Conservation (phyloP, 2,329 filamentous ascomycete genomes). For the Alternaria alternata region DNA sequence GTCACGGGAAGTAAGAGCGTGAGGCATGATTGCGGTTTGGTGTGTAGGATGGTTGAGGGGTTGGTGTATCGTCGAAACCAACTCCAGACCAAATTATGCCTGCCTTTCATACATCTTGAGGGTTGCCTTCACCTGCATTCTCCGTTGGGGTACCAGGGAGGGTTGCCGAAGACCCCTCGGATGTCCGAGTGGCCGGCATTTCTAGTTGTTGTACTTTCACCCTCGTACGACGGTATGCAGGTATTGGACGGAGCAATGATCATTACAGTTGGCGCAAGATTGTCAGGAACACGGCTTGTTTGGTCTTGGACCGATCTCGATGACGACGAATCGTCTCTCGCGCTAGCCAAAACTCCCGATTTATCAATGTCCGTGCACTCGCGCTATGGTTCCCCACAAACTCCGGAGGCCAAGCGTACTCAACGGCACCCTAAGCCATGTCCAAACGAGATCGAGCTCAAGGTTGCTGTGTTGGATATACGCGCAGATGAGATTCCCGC, state of each 20-base stretch:
- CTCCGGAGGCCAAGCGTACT: slow-evolving; percentile 34
- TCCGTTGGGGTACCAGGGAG: slow-evolving; percentile 33
- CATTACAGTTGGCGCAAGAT: slow-evolving; percentile 20
- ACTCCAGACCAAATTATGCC: slow-evolving; percentile 4
- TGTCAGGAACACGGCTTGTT: slow-evolving; percentile 18
- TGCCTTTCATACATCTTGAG: slow-evolving; percentile 26
- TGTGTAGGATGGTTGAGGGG: slow-evolving; percentile 7
- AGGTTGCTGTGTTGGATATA: slow-evolving; percentile 21
- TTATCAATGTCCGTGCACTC: slow-evolving; percentile 1
- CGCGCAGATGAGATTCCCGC: slow-evolving; percentile 5
- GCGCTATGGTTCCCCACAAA: slow-evolving; percentile 46
- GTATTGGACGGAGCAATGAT: slow-evolving; percentile 20
- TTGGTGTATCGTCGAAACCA: slow-evolving; percentile 15
- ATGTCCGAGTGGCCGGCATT: slow-evolving; percentile 22
- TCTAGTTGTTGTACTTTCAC: slow-evolving; percentile 14
- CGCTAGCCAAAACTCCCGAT: slow-evolving; percentile 22
- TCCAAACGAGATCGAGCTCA: slow-evolving; percentile 4
- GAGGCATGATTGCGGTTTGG: slow-evolving; percentile 39
- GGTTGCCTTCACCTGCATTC: slow-evolving; percentile 11
- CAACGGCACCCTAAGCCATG: slow-evolving; percentile 19
- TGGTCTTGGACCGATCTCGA: slow-evolving; percentile 24
- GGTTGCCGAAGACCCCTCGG: slow-evolving; percentile 31
- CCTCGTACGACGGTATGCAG: slow-evolving; percentile 2
- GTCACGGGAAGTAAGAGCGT: slow-evolving; percentile 57
- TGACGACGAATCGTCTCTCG: slow-evolving; percentile 6